phyloP scores from a whole-genome alignment of 352 stramenopile species.

The Pythium sp. region DNA sequence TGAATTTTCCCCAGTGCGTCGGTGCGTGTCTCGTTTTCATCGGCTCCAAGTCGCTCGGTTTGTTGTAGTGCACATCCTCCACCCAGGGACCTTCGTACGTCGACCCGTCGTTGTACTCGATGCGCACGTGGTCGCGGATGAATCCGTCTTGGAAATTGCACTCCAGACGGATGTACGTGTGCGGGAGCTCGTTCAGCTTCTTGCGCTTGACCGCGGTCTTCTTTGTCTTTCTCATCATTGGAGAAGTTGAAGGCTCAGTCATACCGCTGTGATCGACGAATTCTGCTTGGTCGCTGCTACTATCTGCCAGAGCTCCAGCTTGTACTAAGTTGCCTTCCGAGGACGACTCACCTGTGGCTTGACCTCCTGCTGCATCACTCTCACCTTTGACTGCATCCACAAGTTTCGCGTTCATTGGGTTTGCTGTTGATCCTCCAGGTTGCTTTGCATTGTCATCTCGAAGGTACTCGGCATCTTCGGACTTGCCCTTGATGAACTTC shows the following conservation, averaged over 20 bases:
- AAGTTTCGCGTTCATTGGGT: constrained; percentile 4
- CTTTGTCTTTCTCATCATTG: not conserved
- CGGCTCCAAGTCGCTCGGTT: constrained; percentile 41
- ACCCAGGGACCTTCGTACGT: constrained; percentile 82
- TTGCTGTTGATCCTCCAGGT: not conserved
- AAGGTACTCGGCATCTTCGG: constrained; percentile 55
- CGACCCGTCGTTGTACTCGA: constrained; percentile 80
- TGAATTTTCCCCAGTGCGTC: constrained; percentile 79
- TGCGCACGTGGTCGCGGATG: constrained; percentile 57
- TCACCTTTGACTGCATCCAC: constrained; percentile 1
- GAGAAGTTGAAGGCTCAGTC: not conserved
- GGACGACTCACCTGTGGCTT: constrained; percentile 8
- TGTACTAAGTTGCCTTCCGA: not conserved
- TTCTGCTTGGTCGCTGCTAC: not conserved
- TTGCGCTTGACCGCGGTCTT: constrained; percentile 19
- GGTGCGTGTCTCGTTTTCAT: constrained; percentile 42
- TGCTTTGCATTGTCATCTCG: constrained; percentile 27
- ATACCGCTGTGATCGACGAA: not conserved
- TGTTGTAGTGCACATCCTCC: constrained; percentile 51
- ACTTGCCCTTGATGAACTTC: constrained; percentile 67
- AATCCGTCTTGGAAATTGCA: constrained; percentile 67
- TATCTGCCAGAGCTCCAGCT: not conserved
- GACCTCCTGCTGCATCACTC: not conserved
- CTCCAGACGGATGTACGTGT: constrained; percentile 71
- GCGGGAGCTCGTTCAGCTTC: constrained; percentile 36